Conservation (phyloP, 2,329 filamentous ascomycete genomes). For the Beauveria rudraprayagi region DNA sequence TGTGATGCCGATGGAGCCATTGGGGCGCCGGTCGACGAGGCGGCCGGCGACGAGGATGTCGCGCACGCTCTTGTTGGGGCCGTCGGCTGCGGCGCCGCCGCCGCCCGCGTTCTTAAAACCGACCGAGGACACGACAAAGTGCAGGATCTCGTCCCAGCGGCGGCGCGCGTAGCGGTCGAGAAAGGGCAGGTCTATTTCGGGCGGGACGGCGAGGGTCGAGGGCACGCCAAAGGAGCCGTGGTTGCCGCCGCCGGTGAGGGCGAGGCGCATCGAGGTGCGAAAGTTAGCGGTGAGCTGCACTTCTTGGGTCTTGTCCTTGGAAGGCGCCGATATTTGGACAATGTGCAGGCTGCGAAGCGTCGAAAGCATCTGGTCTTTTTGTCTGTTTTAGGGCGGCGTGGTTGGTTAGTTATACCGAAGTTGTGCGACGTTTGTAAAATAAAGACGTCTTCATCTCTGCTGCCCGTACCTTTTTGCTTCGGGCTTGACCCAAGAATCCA, state of each 20-base stretch:
- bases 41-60: slow-evolving; percentile 72
- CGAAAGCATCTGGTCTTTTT: slow-evolving; percentile 76
- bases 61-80: slow-evolving; percentile 71
- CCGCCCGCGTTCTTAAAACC: slow-evolving; percentile 36
- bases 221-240: slow-evolving; percentile 89
- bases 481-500: slow-evolving; percentile 80
- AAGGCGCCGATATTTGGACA: slow-evolving; percentile 55
- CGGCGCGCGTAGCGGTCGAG: slow-evolving; percentile 78
- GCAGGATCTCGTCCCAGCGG: slow-evolving; percentile 93
- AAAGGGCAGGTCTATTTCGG: slow-evolving; percentile 59
- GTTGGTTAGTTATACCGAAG: too few species aligned
- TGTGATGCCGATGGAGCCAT: slow-evolving; percentile 72
- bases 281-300: slow-evolving; percentile 78
- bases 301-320: slow-evolving; percentile 56
- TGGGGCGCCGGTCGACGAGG: slow-evolving; percentile 60
- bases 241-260: slow-evolving; percentile 76
- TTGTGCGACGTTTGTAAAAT: background rate
- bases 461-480: slow-evolving; percentile 32
- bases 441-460: too few species aligned
- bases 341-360: slow-evolving; percentile 84
- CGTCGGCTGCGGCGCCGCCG: slow-evolving; percentile 35
- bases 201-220: slow-evolving; percentile 54
- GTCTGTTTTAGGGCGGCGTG: slow-evolving; percentile 33
- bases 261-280: slow-evolving; percentile 71
- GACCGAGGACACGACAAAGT: slow-evolving; percentile 83